These are phyloP conservation scores for Phyllostachys edulis DNA, from an alignment of 176 grass and related monocot genomes.

Conservation along the genomic window DNA sequence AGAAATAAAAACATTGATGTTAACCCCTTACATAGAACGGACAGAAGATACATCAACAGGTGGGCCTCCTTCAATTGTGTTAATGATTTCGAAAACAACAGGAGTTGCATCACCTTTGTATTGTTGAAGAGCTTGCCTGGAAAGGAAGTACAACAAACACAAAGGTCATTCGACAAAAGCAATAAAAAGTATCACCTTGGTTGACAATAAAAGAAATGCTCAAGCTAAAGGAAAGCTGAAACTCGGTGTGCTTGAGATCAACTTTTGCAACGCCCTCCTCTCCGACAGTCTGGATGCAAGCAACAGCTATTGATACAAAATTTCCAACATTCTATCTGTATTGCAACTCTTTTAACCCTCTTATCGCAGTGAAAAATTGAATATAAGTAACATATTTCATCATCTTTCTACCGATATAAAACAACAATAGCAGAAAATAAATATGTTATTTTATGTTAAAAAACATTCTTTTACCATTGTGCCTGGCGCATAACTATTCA, in stretches of 20 bases:
- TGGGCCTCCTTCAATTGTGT: constrained; percentile 85
- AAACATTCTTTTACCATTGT: not conserved
- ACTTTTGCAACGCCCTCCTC: not conserved
- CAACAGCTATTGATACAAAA: not conserved
- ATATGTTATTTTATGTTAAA: not conserved
- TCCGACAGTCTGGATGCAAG: constrained; percentile 11
- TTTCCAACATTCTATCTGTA: constrained; percentile 1
- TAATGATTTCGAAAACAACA: constrained; percentile 91
- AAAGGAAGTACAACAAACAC: constrained; percentile 29
- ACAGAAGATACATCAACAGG: constrained; percentile 85
- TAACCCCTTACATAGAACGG: constrained; percentile 69
- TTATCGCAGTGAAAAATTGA: constrained; percentile 7
- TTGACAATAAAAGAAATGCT: constrained; percentile 17
- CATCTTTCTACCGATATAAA: constrained; percentile 1
- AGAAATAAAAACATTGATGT: constrained; percentile 8
- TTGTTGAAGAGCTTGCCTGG: constrained; percentile 93
- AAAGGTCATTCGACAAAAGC: constrained; percentile 17
- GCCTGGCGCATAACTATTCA: not conserved
- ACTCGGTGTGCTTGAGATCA: not conserved
- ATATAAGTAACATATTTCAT: constrained; percentile 8
- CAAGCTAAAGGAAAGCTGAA: constrained; percentile 14
- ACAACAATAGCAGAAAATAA: not conserved
- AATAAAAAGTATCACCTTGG: not conserved
- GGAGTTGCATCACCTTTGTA: constrained; percentile 70
- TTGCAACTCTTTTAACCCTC: constrained; percentile 10